These are phyloP conservation scores for Ophiostoma sp. DNA, from an alignment of 2,329 filamentous ascomycete genomes.

Conservation along the genomic window DNA sequence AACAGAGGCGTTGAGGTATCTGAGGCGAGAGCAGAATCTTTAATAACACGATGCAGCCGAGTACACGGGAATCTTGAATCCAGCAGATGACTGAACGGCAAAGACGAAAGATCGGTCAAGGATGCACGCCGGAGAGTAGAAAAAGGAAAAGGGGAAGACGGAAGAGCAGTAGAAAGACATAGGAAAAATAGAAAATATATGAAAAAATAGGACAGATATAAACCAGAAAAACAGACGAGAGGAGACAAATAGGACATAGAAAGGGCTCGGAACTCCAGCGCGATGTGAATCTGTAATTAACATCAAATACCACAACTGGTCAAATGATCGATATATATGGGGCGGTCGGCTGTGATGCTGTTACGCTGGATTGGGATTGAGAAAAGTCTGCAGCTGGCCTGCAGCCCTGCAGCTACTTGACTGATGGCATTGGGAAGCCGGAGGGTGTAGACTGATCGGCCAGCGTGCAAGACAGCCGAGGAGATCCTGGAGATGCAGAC, in stretches of 20 bases:
- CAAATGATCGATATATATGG: background rate
- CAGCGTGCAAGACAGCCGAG: background rate
- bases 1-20: background rate
- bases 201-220: background rate
- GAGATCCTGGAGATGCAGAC: background rate
- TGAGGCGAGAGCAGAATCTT: background rate
- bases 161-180: background rate
- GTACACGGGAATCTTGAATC: background rate
- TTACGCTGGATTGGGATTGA: too few relatives aligned
- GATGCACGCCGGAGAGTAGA: background rate
- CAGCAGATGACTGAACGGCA: background rate
- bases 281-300: background rate
- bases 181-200: background rate
- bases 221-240: background rate
- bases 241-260: background rate
- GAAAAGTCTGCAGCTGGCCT: background rate
- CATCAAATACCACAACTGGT: background rate
- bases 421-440: background rate
- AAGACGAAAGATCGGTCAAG: conserved; percentile 2
- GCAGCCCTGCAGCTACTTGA: background rate
- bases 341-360: background rate
- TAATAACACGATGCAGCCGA: background rate
- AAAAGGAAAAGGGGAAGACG: background rate
- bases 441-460: background rate
- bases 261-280: background rate